Evolutionary conservation across 805 yeast genomes (phyloP).

Genomic region (Metschnikowia baotianmanensis): DNA sequence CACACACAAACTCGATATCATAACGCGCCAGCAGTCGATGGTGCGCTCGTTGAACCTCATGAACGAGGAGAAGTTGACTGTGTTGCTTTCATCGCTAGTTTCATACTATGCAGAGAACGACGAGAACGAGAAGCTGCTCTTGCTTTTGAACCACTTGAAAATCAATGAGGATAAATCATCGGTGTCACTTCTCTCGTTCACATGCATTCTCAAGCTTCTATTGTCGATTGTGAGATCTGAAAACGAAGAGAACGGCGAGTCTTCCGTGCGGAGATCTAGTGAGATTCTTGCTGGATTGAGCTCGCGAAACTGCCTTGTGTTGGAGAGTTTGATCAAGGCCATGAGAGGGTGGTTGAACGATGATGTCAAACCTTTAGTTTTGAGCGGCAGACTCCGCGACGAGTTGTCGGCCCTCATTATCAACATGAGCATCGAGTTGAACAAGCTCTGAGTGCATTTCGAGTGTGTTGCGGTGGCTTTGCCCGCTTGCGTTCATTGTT

Average conservation of each 20-base stretch:
- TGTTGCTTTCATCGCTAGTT: constrained; percentile 28
- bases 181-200: constrained; percentile 33
- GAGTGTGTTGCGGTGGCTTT: background rate
- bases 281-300: constrained; percentile 3
- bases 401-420: constrained; percentile 31
- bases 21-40: constrained; percentile 22
- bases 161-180: constrained; percentile 15
- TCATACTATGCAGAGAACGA: constrained; percentile 21
- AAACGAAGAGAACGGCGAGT: constrained; percentile 19
- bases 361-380: constrained; percentile 14
- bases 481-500: background rate
- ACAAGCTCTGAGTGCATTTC: constrained; percentile 21
- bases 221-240: constrained; percentile 18
- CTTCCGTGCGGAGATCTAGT: no score
- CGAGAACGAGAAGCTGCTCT: constrained; percentile 19
- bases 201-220: constrained; percentile 28
- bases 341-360: constrained; percentile 33
- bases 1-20: constrained; percentile 2
- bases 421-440: constrained; percentile 31
- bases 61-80: constrained; percentile 34
- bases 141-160: constrained; percentile 26
- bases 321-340: constrained; percentile 29
- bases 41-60: constrained; percentile 33
- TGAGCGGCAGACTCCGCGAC: constrained; percentile 25
- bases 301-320: constrained; percentile 10